A percentile compares a stretch with the other conserved stretches of the same genome.
These are phyloP conservation scores for Atractiella rhizophila DNA, from an alignment of 768 basidiomycete genomes.

Conservation along the genomic window DNA sequence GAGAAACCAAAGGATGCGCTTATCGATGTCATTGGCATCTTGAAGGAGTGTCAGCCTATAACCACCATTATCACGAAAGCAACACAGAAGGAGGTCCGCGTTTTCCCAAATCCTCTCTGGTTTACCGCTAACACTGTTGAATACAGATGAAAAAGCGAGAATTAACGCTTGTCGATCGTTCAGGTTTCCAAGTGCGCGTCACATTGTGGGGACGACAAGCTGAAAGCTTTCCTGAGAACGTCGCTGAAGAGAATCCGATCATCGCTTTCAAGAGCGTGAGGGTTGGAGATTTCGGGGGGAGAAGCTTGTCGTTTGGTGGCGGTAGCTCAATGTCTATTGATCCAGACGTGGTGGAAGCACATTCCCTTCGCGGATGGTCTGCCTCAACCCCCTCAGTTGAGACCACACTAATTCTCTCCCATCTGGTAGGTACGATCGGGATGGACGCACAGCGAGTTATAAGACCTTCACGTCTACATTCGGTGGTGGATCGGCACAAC, in stretches of 20 bases:
- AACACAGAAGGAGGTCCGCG: conserved; percentile 39
- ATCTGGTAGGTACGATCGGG: conserved; percentile 36
- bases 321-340: conserved; percentile 58
- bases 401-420: neutral
- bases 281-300: conserved; percentile 73
- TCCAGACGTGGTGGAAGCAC: conserved; percentile 77
- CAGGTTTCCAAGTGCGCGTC: conserved; percentile 47
- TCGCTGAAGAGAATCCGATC: conserved; percentile 33
- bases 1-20: conserved; percentile 46
- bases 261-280: conserved; percentile 84
- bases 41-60: conserved; percentile 49
- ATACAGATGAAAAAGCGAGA: conserved; percentile 64
- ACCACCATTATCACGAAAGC: conserved; percentile 50
- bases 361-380: conserved; percentile 61
- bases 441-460: conserved; percentile 40
- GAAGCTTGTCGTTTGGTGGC: conserved; percentile 58
- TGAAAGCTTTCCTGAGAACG: conserved; percentile 36
- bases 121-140: neutral
- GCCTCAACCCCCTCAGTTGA: conserved; percentile 2
- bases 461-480: conserved; percentile 36
- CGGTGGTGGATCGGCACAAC: conserved; percentile 22
- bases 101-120: conserved; percentile 3
- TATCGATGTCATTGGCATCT: conserved; percentile 61
- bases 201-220: conserved; percentile 95
- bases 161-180: conserved; percentile 59